Evolutionary conservation across 2,329 filamentous ascomycete species (phyloP).

Genomic region (Thermoascus crustaceus): DNA sequence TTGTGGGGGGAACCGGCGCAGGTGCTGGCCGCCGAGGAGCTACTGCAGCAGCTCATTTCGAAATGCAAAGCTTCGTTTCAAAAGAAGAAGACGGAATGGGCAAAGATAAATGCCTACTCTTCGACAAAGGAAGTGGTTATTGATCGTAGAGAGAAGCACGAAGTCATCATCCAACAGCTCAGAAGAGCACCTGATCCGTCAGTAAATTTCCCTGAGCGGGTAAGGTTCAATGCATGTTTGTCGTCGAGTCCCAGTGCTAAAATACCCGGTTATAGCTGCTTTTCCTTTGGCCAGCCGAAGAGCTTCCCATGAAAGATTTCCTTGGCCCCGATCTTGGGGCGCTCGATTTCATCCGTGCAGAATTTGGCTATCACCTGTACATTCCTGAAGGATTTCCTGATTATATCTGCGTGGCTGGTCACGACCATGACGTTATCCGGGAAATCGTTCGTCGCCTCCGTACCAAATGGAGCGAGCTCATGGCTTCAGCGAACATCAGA

Average conservation of each 20-base stretch:
- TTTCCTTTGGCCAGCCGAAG: constrained; percentile 40
- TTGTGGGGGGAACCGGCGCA: constrained; percentile 21
- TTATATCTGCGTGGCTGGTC: constrained; percentile 25
- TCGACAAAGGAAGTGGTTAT: constrained; percentile 17
- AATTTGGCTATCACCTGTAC: constrained; percentile 34
- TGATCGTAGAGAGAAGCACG: constrained; percentile 16
- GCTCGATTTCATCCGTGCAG: constrained; percentile 38
- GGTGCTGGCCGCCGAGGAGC: constrained; percentile 14
- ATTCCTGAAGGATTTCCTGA: constrained; percentile 22
- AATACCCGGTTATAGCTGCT: constrained; percentile 18
- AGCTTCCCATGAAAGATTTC: constrained; percentile 31
- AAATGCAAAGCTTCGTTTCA: constrained; percentile 11
- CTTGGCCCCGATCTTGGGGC: constrained; percentile 36
- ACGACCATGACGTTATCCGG: constrained; percentile 25
- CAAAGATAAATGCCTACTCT: constrained; percentile 19
- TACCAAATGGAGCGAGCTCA: constrained; percentile 20
- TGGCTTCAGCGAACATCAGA: constrained; percentile 20
- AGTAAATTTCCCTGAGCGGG: constrained; percentile 18
- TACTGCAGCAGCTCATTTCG: constrained; percentile 12
- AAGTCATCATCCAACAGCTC: constrained; percentile 16
- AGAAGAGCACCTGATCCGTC: constrained; percentile 18
- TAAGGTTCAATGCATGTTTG: constrained; percentile 9
- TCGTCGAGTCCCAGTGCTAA: constrained; percentile 3
- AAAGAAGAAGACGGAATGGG: constrained; percentile 15
- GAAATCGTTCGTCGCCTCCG: constrained; percentile 25